phyloP scores from a whole-genome alignment of 805 yeast species.

The Henningerozyma blattae region DNA sequence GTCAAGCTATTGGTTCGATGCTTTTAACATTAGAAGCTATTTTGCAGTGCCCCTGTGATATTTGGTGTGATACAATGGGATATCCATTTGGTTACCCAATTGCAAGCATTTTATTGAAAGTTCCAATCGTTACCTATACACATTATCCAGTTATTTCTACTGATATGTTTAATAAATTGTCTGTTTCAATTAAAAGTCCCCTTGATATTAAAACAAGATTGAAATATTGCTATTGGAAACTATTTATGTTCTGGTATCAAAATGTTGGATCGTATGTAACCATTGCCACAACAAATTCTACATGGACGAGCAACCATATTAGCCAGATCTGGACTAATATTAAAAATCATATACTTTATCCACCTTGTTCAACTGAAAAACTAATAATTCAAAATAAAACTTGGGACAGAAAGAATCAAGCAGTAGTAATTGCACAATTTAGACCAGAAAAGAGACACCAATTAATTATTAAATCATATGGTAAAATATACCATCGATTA shows the following conservation, averaged over 20 bases:
- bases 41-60: constrained; percentile 60
- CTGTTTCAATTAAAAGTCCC: constrained; percentile 13
- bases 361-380: constrained; percentile 76
- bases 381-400: constrained; percentile 21
- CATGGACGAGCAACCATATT: constrained; percentile 86
- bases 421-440: constrained; percentile 65
- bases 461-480: constrained; percentile 53
- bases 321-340: constrained; percentile 46
- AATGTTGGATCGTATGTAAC: constrained; percentile 56
- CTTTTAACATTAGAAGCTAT: constrained; percentile 62
- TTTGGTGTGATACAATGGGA: constrained; percentile 93
- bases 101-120: constrained; percentile 37
- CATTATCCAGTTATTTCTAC: constrained; percentile 87
- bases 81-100: constrained; percentile 77
- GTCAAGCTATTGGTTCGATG: constrained; percentile 78
- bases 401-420: constrained; percentile 26
- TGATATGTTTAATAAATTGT: constrained; percentile 70
- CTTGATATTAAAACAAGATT: constrained; percentile 17
- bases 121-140: constrained; percentile 81
- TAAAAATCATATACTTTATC: constrained; percentile 47
- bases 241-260: constrained; percentile 51
- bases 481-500: constrained; percentile 16
- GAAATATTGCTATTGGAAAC: constrained; percentile 60
- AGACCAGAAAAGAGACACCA: constrained; percentile 90
- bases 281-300: constrained; percentile 64